phyloP scores from a whole-genome alignment of 148 eudicot species.

The Vaccinium macrocarpon region DNA sequence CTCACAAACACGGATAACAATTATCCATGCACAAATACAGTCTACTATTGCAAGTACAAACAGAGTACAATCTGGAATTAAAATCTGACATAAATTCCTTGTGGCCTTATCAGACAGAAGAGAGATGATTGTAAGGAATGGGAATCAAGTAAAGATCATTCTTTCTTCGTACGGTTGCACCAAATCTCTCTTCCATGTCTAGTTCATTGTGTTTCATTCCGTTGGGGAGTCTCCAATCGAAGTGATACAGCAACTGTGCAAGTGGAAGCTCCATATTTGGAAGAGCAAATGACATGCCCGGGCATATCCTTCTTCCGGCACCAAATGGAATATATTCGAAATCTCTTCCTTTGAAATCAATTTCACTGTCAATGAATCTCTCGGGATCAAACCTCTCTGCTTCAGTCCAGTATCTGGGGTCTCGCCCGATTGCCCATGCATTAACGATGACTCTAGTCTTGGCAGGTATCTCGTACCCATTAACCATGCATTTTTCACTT shows the following conservation, averaged over 20 bases:
- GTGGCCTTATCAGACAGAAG: not conserved
- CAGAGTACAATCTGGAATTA: not conserved
- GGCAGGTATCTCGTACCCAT: slow-evolving; percentile 25
- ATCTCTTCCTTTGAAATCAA: slow-evolving; percentile 26
- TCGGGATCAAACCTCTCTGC: slow-evolving; percentile 32
- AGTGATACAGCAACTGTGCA: slow-evolving; percentile 29
- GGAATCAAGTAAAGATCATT: not conserved
- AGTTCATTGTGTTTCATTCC: not conserved
- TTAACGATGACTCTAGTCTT: slow-evolving; percentile 25
- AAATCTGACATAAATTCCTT: not conserved
- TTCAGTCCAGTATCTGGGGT: slow-evolving; percentile 28
- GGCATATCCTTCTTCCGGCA: slow-evolving; percentile 34
- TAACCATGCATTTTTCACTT: slow-evolving; percentile 16
- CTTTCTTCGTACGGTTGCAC: not conserved
- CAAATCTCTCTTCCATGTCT: slow-evolving; percentile 5
- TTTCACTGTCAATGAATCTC: slow-evolving; percentile 18
- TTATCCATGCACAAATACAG: not conserved
- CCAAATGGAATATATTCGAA: slow-evolving; percentile 34
- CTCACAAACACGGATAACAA: not conserved
- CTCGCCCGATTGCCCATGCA: slow-evolving; percentile 29
- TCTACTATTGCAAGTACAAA: not conserved
- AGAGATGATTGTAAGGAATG: not conserved
- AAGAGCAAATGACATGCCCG: slow-evolving; percentile 24
- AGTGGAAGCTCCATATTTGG: slow-evolving; percentile 33
- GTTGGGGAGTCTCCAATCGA: slow-evolving; percentile 26